These are phyloP conservation scores for Gossypium gossypioides DNA, from an alignment of 441 rosid species.

Conservation along the genomic window DNA sequence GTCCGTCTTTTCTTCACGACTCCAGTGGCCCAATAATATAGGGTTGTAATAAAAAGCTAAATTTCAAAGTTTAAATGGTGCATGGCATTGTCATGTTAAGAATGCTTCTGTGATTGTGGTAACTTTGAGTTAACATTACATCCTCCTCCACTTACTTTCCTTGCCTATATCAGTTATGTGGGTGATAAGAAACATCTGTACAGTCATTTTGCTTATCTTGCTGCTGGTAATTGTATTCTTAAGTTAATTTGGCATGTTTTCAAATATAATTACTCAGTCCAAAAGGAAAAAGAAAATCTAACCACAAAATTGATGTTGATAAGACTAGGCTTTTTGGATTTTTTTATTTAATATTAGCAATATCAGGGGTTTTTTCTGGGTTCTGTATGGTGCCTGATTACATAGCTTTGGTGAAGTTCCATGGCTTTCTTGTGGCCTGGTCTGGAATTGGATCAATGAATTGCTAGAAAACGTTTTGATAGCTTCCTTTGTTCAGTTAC, in stretches of 20 bases:
- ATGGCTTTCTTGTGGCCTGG: not conserved
- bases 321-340: not conserved
- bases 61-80: not conserved
- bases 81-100: not conserved
- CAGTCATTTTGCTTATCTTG: not conserved
- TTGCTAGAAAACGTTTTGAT: slow-evolving; percentile 1
- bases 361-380: not conserved
- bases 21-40: not conserved
- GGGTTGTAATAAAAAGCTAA: not conserved
- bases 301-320: not conserved
- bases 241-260: not conserved
- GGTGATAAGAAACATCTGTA: not conserved
- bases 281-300: not conserved
- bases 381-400: not conserved
- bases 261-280: not conserved
- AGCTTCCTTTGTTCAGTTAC: not conserved
- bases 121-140: not conserved
- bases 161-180: not conserved
- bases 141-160: not conserved
- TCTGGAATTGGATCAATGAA: not conserved
- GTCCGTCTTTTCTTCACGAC: not conserved
- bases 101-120: not conserved
- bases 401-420: not conserved
- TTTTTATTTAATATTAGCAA: not conserved
- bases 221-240: not conserved